Evolutionary conservation across 2,329 filamentous ascomycete species (phyloP).

Genomic region (Aspergillus tamarii): DNA sequence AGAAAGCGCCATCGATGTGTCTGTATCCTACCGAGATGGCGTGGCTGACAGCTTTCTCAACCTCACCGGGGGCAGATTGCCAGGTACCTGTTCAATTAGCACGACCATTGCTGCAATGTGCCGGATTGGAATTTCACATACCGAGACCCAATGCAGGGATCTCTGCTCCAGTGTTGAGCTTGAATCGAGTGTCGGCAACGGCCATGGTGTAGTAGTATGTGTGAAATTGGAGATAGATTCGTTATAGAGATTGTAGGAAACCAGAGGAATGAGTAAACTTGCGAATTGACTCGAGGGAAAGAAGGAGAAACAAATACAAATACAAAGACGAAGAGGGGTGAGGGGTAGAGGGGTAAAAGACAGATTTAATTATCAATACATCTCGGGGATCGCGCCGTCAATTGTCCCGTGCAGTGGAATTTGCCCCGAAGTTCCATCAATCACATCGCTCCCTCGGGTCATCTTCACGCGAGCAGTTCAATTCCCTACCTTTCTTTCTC

Average conservation of each 20-base stretch:
- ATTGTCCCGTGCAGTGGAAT: slow-evolving; percentile 4
- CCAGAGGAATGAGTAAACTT: background rate
- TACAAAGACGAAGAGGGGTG: background rate
- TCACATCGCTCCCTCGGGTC: slow-evolving; percentile 11
- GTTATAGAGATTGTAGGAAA: background rate
- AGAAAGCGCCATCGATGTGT: slow-evolving; percentile 44
- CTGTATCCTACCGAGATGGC: slow-evolving; percentile 54
- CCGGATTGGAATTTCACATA: slow-evolving; percentile 36
- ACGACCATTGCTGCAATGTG: background rate
- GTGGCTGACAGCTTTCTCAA: slow-evolving; percentile 60
- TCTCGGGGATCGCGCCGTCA: background rate
- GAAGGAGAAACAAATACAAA: slow-evolving; percentile 1
- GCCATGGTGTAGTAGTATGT: slow-evolving; percentile 50
- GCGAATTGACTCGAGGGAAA: slow-evolving; percentile 1
- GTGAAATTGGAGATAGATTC: background rate
- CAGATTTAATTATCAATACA: background rate
- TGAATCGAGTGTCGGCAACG: slow-evolving; percentile 56
- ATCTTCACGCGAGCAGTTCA: background rate
- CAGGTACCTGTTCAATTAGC: slow-evolving; percentile 59
- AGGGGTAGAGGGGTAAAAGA: slow-evolving; percentile 3
- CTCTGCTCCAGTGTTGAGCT: slow-evolving; percentile 65
- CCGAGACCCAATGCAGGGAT: slow-evolving; percentile 68
- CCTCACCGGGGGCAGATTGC: slow-evolving; percentile 64
- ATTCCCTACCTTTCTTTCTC: background rate
- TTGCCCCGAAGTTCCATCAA: slow-evolving; percentile 14